Evolutionary conservation across 306 rosid species (phyloP).

Genomic region (Castanospermum australe): DNA sequence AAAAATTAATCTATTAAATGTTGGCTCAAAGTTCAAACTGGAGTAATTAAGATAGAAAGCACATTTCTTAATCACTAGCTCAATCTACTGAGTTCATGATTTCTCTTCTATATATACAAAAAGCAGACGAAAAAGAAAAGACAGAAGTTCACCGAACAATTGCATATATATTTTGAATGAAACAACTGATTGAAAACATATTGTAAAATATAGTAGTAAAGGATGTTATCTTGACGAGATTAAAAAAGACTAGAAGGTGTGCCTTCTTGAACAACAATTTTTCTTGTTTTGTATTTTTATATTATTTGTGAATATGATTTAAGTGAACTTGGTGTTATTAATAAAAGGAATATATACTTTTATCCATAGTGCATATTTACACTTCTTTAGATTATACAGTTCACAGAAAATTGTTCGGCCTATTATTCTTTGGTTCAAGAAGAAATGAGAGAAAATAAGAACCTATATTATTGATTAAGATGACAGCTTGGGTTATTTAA

Average conservation of each 20-base stretch:
- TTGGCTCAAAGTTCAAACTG: too few species aligned
- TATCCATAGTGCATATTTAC: not conserved
- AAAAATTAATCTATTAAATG: too few species aligned
- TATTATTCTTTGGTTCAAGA: not conserved
- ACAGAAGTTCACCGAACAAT: not conserved
- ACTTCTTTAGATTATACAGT: not conserved
- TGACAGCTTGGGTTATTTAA: not conserved
- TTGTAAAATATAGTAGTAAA: not conserved
- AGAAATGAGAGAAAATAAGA: not conserved
- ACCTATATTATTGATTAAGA: not conserved
- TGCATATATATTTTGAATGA: not conserved
- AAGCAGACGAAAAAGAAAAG: not conserved
- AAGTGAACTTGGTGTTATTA: not conserved
- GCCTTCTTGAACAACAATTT: not conserved
- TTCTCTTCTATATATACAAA: not conserved
- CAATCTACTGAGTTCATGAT: too few species aligned
- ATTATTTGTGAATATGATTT: not conserved
- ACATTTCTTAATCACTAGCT: too few species aligned
- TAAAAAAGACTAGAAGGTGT: too few species aligned
- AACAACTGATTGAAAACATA: not conserved
- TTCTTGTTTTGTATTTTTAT: not conserved
- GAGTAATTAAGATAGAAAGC: too few species aligned
- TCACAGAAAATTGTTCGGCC: not conserved
- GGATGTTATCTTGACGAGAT: too few species aligned
- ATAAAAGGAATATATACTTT: not conserved